Base-by-base conservation (phyloP, 148 eudicot genomes). In the Suaeda aralocaspica region DNA sequence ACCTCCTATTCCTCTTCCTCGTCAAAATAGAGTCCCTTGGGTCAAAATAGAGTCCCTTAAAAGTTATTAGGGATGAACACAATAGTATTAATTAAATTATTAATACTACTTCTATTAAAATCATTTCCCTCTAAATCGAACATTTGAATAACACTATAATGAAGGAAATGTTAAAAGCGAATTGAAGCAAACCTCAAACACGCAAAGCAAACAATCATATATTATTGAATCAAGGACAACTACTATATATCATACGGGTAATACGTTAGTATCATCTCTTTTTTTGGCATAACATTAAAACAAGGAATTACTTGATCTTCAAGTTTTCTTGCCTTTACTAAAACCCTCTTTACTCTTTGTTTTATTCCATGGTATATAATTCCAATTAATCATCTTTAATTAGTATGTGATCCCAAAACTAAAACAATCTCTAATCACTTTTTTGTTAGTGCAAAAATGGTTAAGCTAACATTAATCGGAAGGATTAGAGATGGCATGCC, bases 401-500 rank as follows among this genome's bases (percentile, higher is more conserved):
- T n/a, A n/a, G n/a, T n/a, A n/a, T n/a, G 46, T 66, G 39, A 49
- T 25, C 46, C 33, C 39, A 24, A 58, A 58, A 45, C 53, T 59
- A 67, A 67, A 50, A 0, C 28, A 36, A 9, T 48, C 15, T 16
- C 9, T 42, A 28, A 64, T 51, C 26, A 53, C 15, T 51, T 9
- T 24, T 16, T 69, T 19, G 34, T 1, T 18, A 15, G 48, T 21
- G 4, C 10, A n/a, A n/a, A 2, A 42, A 85, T 85, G 84, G 77
- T 83, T 68, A 85, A 83, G 81, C 71, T 85, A 31, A 82, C 89
- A 30, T 57, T 85, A 31, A 62, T 81, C 49, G 89, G 84, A 63
- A 85, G 89, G 59, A 77, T 76, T 65, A 78, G 74, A n/a, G 83
- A 85, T 72, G 89, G 84, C 31, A 34, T 85, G 81, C 83, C 89